phyloP scores from a whole-genome alignment of 2,329 filamentous ascomycete species.

The Blastomyces gilchristii region DNA sequence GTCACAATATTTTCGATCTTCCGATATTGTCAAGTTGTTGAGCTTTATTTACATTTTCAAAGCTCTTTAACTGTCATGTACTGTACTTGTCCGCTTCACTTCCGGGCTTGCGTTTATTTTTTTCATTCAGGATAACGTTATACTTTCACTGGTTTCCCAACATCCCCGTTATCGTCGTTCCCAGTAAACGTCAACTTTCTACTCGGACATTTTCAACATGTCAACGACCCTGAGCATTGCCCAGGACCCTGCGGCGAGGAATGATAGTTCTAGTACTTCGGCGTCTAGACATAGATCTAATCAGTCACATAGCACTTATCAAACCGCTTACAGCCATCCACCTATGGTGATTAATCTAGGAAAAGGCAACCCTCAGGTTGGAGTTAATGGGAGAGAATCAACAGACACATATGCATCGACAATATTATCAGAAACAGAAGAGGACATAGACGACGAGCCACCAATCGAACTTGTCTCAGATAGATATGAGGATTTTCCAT shows the following conservation, averaged over 20 bases:
- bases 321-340: constrained; percentile 29
- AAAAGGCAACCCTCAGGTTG: constrained; percentile 15
- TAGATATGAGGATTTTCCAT: constrained; percentile 50
- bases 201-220: neutral
- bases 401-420: constrained; percentile 74
- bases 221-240: neutral
- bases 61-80: neutral
- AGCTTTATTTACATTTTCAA: neutral
- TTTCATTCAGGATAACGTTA: neutral
- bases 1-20: neutral
- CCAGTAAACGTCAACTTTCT: neutral
- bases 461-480: constrained; percentile 42
- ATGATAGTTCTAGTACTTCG: constrained; percentile 20
- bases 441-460: constrained; percentile 34
- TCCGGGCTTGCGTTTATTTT: neutral
- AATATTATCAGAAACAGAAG: constrained; percentile 48
- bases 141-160: neutral
- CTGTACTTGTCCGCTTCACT: neutral
- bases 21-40: neutral
- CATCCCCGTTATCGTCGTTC: too few relatives aligned
- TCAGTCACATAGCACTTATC: constrained; percentile 32
- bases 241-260: neutral
- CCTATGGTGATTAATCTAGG: constrained; percentile 21
- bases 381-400: constrained; percentile 44
- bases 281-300: constrained; percentile 29